Percentiles rank a stretch among this genome's conserved stretches.
phyloP scores from a whole-genome alignment of 164 flowering plant species.

The Magnolia officinalis region DNA sequence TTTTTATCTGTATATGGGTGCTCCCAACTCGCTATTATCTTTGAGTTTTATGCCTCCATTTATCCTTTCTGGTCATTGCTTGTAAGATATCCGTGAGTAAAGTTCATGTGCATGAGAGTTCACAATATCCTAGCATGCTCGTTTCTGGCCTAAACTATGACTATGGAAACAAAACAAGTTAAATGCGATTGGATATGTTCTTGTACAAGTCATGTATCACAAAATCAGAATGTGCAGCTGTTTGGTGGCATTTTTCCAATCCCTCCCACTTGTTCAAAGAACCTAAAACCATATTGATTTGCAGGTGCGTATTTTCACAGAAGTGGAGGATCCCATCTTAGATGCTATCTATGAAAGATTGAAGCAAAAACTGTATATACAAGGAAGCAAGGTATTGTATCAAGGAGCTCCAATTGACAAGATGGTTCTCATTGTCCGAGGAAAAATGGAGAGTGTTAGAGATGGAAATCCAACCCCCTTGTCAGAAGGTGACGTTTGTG shows the following conservation, averaged over 20 bases:
- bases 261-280: not conserved
- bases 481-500: slow-evolving; percentile 71
- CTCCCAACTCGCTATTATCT: too few relatives aligned
- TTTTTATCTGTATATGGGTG: too few relatives aligned
- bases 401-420: slow-evolving; percentile 47
- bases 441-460: slow-evolving; percentile 54
- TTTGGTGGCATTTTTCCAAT: not conserved
- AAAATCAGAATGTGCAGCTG: too few relatives aligned
- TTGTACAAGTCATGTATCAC: too few relatives aligned
- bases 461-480: slow-evolving; percentile 37
- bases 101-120: too few relatives aligned
- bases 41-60: too few relatives aligned
- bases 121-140: too few relatives aligned
- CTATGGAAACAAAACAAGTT: too few relatives aligned
- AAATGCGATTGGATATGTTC: too few relatives aligned
- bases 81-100: too few relatives aligned
- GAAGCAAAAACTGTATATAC: slow-evolving; percentile 57
- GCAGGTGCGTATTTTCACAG: slow-evolving; percentile 64
- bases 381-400: slow-evolving; percentile 52
- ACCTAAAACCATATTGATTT: not conserved
- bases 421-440: slow-evolving; percentile 69
- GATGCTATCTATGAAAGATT: slow-evolving; percentile 74
- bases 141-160: too few relatives aligned
- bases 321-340: slow-evolving; percentile 60
- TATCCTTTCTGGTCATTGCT: too few relatives aligned